Evolutionary conservation across 2,329 filamentous ascomycete species (phyloP).

Genomic region (Aspergillus pseudoterreus): DNA sequence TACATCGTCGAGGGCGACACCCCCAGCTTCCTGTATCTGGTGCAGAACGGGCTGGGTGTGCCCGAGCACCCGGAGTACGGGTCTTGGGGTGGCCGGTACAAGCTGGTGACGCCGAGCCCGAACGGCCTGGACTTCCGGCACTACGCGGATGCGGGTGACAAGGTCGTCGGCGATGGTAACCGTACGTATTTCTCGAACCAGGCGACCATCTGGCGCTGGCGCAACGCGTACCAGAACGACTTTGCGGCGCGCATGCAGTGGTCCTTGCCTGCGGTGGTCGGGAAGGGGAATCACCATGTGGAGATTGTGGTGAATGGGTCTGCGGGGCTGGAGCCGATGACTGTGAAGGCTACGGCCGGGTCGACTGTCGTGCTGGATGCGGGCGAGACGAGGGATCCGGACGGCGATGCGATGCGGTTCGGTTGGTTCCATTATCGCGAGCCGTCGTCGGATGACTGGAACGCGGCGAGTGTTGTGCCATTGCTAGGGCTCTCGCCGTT

Average conservation of each 20-base stretch:
- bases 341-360: constrained; percentile 14
- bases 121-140: constrained; percentile 10
- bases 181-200: constrained; percentile 37
- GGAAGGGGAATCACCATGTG: constrained; percentile 22
- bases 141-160: constrained; percentile 34
- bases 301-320: constrained; percentile 17
- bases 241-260: constrained; percentile 49
- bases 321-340: constrained; percentile 8
- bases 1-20: constrained; percentile 54
- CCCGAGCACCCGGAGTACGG: constrained; percentile 40
- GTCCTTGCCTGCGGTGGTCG: constrained; percentile 30
- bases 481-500: constrained; percentile 11
- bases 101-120: constrained; percentile 14
- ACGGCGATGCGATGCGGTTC: constrained; percentile 18
- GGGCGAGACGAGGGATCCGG: constrained; percentile 18
- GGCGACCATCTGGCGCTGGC: constrained; percentile 54
- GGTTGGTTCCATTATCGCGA: constrained; percentile 23
- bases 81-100: constrained; percentile 43
- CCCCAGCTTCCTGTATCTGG: constrained; percentile 39
- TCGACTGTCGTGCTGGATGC: constrained; percentile 19
- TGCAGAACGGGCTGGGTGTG: constrained; percentile 41
- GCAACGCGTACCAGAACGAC: constrained; percentile 50
- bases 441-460: constrained; percentile 9
- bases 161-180: constrained; percentile 31
- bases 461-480: constrained; percentile 13